phyloP scores from a whole-genome alignment of 495 filamentous ascomycete species.

The Neurospora discreta region DNA sequence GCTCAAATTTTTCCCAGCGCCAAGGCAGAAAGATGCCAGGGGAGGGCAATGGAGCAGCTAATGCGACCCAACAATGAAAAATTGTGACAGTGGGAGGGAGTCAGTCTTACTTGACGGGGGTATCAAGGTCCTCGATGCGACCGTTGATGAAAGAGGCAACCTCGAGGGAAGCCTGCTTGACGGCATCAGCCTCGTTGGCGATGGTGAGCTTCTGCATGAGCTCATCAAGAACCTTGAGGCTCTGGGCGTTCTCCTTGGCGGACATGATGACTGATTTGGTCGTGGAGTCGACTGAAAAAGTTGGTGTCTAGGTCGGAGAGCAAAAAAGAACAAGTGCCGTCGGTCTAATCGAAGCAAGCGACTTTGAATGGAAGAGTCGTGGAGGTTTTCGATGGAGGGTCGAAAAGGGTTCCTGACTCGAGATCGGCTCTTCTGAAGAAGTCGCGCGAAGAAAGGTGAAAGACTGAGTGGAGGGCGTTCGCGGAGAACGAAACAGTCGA shows the following conservation, averaged over 20 bases:
- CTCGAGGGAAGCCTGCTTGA: constrained; percentile 35
- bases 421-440: constrained; percentile 24
- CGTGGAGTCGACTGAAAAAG: constrained; percentile 1
- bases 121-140: constrained; percentile 39
- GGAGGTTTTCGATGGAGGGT: constrained; percentile 29
- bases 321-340: constrained; percentile 17
- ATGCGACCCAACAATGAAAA: neutral
- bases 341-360: constrained; percentile 14
- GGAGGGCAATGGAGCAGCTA: neutral
- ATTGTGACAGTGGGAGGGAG: neutral
- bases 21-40: neutral
- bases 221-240: constrained; percentile 41
- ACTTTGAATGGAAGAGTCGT: constrained; percentile 14
- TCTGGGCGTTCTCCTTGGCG: constrained; percentile 36
- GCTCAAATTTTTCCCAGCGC: neutral
- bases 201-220: constrained; percentile 42
- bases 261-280: constrained; percentile 19
- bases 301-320: constrained; percentile 3
- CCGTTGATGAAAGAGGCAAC: constrained; percentile 44
- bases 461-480: constrained; percentile 23
- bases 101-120: constrained; percentile 35
- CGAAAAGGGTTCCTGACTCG: constrained; percentile 25
- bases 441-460: constrained; percentile 15
- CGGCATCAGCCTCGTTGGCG: constrained; percentile 38
- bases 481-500: constrained; percentile 15